phyloP scores from a whole-genome alignment of 23 red algal species.

The Gracilariopsis chorda region DNA sequence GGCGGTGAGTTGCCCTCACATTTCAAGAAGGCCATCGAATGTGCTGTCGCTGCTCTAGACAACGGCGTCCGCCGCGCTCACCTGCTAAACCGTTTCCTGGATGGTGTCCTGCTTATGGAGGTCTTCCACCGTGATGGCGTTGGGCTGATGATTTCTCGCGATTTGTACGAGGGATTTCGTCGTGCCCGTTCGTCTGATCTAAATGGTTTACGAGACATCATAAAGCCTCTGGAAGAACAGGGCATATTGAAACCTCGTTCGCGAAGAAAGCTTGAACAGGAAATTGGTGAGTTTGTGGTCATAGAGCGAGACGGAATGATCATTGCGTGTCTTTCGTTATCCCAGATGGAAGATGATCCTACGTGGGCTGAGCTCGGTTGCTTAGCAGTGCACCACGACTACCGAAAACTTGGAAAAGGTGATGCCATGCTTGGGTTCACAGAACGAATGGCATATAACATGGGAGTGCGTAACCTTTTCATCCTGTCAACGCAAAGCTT shows the following conservation, averaged over 20 bases:
- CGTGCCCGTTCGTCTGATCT: slow-evolving; percentile 67
- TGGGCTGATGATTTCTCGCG: slow-evolving; percentile 93
- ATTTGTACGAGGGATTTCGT: slow-evolving; percentile 98
- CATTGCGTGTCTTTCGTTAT: slow-evolving; percentile 83
- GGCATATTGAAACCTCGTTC: slow-evolving; percentile 80
- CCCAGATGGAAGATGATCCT: slow-evolving; percentile 53
- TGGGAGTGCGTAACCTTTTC: slow-evolving; percentile 81
- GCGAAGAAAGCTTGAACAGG: slow-evolving; percentile 71
- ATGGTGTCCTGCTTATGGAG: slow-evolving; percentile 92
- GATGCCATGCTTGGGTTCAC: slow-evolving; percentile 88
- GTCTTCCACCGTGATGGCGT: slow-evolving; percentile 93
- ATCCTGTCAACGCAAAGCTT: slow-evolving; percentile 90
- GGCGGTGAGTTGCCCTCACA: slow-evolving; percentile 28
- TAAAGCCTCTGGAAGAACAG: slow-evolving; percentile 81
- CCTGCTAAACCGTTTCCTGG: slow-evolving; percentile 76
- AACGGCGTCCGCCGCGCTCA: slow-evolving; percentile 85
- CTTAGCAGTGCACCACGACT: slow-evolving; percentile 82
- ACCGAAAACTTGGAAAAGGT: slow-evolving; percentile 91
- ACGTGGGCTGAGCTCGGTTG: slow-evolving; percentile 80
- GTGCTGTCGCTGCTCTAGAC: slow-evolving; percentile 57
- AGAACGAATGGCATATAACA: slow-evolving; percentile 74
- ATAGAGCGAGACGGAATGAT: slow-evolving; percentile 99
- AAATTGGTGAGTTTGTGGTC: slow-evolving; percentile 84
- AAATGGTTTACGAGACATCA: slow-evolving; percentile 77
- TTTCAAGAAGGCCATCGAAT: slow-evolving; percentile 61